Evolutionary conservation across 805 yeast species (phyloP).

Genomic region (Danielia oregonensis): DNA sequence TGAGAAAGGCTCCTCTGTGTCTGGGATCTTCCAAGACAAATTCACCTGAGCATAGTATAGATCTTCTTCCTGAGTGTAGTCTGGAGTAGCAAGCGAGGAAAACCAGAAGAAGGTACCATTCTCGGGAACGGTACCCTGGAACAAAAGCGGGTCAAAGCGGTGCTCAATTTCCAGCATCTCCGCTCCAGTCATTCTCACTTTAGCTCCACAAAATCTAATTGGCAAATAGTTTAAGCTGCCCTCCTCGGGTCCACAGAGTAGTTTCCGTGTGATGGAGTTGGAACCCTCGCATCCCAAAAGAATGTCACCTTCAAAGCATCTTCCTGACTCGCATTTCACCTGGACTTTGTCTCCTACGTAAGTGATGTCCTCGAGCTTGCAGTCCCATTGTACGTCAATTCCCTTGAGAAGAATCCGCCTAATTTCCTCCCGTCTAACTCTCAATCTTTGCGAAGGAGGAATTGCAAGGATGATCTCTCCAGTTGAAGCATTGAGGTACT

Average conservation of each 20-base stretch:
- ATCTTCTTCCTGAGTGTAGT: constrained; percentile 12
- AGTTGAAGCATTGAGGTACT: constrained; percentile 25
- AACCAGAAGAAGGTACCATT: constrained; percentile 25
- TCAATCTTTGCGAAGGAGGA: constrained; percentile 25
- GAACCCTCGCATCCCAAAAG: constrained; percentile 26
- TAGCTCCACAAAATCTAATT: constrained; percentile 23
- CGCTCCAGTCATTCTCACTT: constrained; percentile 17
- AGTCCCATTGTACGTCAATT: constrained; percentile 25
- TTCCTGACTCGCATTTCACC: constrained; percentile 14
- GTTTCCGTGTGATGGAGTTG: constrained; percentile 18
- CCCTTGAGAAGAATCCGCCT: constrained; percentile 19
- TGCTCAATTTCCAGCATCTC: constrained; percentile 15
- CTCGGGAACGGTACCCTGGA: constrained; percentile 26
- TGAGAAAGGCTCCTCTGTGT: constrained; percentile 13
- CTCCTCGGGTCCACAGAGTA: constrained; percentile 15
- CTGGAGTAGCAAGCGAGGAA: constrained; percentile 20
- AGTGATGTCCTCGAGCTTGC: constrained; percentile 14
- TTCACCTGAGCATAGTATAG: constrained; percentile 17
- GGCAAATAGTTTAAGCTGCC: constrained; percentile 22
- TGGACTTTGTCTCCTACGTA: constrained; percentile 4
- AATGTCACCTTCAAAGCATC: constrained; percentile 15
- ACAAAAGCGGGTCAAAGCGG: constrained; percentile 23
- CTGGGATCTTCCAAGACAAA: constrained; percentile 14
- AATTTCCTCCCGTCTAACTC: constrained; percentile 27
- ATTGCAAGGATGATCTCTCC: constrained; percentile 22